Evolutionary conservation across 371 early-diverging fungal genomes (phyloP).

Genomic region (Mucor circinelloides): DNA sequence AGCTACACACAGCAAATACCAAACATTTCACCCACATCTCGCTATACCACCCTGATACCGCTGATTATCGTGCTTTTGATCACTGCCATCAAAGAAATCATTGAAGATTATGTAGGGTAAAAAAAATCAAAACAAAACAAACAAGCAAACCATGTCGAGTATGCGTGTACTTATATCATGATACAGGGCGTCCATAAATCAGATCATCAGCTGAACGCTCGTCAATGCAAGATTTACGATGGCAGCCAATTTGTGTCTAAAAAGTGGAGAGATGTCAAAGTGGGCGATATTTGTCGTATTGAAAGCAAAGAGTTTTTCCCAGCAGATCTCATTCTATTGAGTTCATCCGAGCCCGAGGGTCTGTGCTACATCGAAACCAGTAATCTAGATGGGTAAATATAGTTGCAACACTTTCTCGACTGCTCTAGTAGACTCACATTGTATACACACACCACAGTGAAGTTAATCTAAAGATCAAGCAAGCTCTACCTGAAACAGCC

Average conservation of each 20-base stretch:
- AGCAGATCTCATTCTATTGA: conserved; percentile 87
- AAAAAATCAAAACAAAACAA: neutral
- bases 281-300: conserved; percentile 91
- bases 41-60: conserved; percentile 92
- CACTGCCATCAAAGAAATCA: conserved; percentile 95
- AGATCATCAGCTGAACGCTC: conserved; percentile 77
- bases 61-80: conserved; percentile 88
- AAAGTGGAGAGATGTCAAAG: conserved; percentile 78
- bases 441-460: too few species aligned
- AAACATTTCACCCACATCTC: conserved; percentile 83
- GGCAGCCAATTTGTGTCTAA: conserved; percentile 65
- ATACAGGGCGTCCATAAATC: conserved; percentile 64
- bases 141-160: neutral
- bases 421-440: neutral
- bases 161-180: neutral
- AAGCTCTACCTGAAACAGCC: conserved; percentile 78
- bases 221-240: conserved; percentile 66
- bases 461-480: conserved; percentile 91
- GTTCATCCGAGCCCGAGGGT: conserved; percentile 85
- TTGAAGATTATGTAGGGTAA: conserved; percentile 88
- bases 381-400: conserved; percentile 87
- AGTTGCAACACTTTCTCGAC: neutral
- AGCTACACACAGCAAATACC: conserved; percentile 71
- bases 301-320: conserved; percentile 88
- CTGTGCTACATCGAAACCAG: conserved; percentile 95